Conservation (phyloP, 768 basidiomycete genomes). For the Imleria badia region DNA sequence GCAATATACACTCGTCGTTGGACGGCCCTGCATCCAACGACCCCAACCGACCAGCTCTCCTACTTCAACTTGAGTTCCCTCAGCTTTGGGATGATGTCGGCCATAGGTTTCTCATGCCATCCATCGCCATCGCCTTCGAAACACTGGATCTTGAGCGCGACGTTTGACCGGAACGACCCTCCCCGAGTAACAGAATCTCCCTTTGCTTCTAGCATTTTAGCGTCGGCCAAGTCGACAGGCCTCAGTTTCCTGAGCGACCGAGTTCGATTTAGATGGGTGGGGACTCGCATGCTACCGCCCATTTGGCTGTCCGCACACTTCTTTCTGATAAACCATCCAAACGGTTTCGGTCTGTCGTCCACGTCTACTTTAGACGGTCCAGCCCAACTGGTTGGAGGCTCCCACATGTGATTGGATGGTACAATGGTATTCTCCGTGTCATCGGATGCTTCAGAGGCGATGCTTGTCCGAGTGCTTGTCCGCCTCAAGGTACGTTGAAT, state of each 20-base stretch:
- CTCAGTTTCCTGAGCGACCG: slow-evolving; percentile 1
- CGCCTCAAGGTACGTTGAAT: neutral
- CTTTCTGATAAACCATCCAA: neutral
- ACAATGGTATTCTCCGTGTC: neutral
- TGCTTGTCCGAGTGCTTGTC: neutral
- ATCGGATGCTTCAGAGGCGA: neutral
- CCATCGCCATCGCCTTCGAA: slow-evolving; percentile 1
- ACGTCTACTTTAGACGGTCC: slow-evolving; percentile 12
- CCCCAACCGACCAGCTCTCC: neutral
- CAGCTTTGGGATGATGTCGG: slow-evolving; percentile 31
- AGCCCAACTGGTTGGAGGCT: slow-evolving; percentile 26
- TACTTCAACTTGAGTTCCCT: slow-evolving; percentile 26
- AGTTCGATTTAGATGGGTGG: neutral
- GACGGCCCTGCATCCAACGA: neutral
- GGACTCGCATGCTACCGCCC: neutral
- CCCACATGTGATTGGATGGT: slow-evolving; percentile 10
- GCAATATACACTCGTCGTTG: neutral
- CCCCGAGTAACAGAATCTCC: neutral
- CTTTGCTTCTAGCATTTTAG: neutral
- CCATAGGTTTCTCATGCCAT: slow-evolving; percentile 26
- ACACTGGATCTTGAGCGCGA: slow-evolving; percentile 15
- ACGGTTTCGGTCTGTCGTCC: neutral
- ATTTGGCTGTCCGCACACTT: neutral
- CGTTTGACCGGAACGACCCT: neutral
- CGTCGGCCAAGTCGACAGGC: neutral